Evolutionary conservation across 78 protist species (phyloP).

Genomic region (Acrasis kona): DNA sequence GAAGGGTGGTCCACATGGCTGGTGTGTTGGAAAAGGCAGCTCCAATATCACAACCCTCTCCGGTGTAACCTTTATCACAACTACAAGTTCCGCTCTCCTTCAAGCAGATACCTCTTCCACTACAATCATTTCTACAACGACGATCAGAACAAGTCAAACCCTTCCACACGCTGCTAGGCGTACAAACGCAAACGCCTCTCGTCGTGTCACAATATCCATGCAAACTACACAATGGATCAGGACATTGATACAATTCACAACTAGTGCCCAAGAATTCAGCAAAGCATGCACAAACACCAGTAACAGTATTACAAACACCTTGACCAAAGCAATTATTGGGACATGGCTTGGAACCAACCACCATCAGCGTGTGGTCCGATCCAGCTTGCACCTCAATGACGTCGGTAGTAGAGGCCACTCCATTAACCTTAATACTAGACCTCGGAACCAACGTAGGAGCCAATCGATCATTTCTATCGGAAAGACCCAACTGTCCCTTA

Average conservation of each 20-base stretch:
- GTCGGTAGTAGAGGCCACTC: background rate
- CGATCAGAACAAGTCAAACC: background rate
- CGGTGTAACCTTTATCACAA: background rate
- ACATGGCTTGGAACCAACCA: background rate
- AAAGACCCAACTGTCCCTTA: background rate
- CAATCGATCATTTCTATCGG: background rate
- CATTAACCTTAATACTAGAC: background rate
- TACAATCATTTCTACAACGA: background rate
- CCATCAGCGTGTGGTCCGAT: background rate
- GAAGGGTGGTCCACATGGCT: too few relatives aligned
- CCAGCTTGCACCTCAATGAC: background rate
- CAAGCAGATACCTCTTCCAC: background rate
- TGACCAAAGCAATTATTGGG: background rate
- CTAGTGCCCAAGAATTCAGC: background rate
- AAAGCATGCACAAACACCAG: background rate
- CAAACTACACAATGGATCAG: background rate
- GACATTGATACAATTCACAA: background rate
- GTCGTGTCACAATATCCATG: background rate
- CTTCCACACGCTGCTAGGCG: background rate
- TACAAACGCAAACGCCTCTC: background rate
- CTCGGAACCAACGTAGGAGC: background rate
- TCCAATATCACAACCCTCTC: constrained; percentile 7
- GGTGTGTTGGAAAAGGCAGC: too few relatives aligned
- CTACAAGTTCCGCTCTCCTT: background rate
- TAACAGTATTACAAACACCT: background rate